Conservation (phyloP, 2,329 filamentous ascomycete genomes). For the Aspergillus sp. region DNA sequence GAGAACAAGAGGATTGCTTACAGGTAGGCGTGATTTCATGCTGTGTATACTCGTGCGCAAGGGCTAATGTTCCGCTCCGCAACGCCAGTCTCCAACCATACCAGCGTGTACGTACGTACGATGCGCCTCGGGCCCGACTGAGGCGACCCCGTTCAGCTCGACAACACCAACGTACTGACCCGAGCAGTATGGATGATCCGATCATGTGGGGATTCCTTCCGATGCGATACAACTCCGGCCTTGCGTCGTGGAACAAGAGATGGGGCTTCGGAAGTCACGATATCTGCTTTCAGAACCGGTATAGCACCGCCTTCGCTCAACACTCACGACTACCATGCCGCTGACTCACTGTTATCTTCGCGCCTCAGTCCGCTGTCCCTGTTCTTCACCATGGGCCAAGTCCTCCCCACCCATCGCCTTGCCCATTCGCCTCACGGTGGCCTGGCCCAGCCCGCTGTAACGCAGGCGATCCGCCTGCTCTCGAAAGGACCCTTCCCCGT, state of each 20-base stretch:
- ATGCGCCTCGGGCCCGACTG: slow-evolving; percentile 10
- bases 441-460: slow-evolving; percentile 84
- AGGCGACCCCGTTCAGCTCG: slow-evolving; percentile 14
- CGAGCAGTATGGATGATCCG: slow-evolving; percentile 80
- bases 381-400: slow-evolving; percentile 89
- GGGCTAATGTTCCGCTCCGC: not conserved
- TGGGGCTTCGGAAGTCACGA: slow-evolving; percentile 93
- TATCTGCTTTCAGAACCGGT: slow-evolving; percentile 90
- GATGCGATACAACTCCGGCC: slow-evolving; percentile 66
- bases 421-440: slow-evolving; percentile 78
- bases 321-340: not conserved
- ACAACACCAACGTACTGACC: slow-evolving; percentile 14
- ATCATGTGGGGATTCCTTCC: slow-evolving; percentile 90
- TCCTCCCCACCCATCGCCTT: slow-evolving; percentile 80
- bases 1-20: slow-evolving; percentile 75
- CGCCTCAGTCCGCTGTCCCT: slow-evolving; percentile 54
- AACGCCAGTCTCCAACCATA: slow-evolving; percentile 74
- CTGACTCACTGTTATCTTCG: not conserved
- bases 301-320: slow-evolving; percentile 14
- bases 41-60: slow-evolving; percentile 3
- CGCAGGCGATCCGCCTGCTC: slow-evolving; percentile 79
- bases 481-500: slow-evolving; percentile 62
- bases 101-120: slow-evolving; percentile 71
- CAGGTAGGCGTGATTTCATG: slow-evolving; percentile 53
- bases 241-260: slow-evolving; percentile 65